Evolutionary conservation across 2,329 filamentous ascomycete species (phyloP).

Genomic region (Dothideomycetes sp.): DNA sequence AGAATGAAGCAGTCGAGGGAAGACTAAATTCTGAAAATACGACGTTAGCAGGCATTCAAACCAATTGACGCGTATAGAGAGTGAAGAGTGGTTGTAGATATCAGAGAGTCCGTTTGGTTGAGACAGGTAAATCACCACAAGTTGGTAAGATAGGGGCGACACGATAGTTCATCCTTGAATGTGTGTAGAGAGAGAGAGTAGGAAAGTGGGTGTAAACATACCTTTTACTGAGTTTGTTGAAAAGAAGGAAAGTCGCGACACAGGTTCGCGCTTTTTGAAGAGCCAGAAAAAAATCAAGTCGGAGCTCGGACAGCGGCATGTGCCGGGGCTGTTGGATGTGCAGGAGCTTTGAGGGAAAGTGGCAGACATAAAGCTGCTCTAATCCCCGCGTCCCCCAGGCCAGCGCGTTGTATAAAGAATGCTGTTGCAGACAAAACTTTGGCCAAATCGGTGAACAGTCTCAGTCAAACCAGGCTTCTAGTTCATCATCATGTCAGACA

Average conservation of each 20-base stretch:
- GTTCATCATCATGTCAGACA: constrained; percentile 41
- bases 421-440: constrained; percentile 7
- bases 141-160: constrained; percentile 55
- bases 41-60: constrained; percentile 11
- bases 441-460: constrained; percentile 12
- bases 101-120: constrained; percentile 53
- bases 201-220: constrained; percentile 11
- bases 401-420: neutral
- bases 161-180: constrained; percentile 42
- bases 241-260: constrained; percentile 3
- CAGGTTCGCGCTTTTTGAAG: no score
- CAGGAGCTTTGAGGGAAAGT: no score
- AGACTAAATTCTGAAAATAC: constrained; percentile 1
- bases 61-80: neutral
- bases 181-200: neutral
- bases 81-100: constrained; percentile 16
- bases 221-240: constrained; percentile 7
- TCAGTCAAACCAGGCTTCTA: no score
- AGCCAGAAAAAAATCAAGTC: constrained; percentile 9
- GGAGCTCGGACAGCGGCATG: constrained; percentile 10
- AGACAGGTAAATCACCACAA: constrained; percentile 53
- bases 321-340: neutral
- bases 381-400: constrained; percentile 8
- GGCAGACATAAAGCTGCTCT: constrained; percentile 12
- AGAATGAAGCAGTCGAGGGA: neutral